A percentile compares a stretch with the other conserved stretches of the same genome.
Evolutionary conservation across 2,329 filamentous ascomycete genomes (phyloP).

Genomic region (Bipolaris oryzae): DNA sequence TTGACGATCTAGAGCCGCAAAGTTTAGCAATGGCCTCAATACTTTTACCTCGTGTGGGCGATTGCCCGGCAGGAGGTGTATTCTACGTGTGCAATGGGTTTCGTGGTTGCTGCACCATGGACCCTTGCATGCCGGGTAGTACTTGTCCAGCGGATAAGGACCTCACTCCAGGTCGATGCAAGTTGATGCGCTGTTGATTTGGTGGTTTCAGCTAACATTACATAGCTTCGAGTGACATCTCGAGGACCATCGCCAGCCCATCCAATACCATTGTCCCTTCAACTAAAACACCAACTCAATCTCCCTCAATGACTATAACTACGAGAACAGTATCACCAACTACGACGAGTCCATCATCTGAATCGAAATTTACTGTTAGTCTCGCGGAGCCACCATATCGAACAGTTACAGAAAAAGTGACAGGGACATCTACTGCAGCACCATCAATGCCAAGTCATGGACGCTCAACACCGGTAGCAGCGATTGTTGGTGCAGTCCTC

Average conservation of each 20-base stretch:
- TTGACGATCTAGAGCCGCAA: background rate
- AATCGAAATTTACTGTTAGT: background rate
- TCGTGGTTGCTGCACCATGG: conserved; percentile 33
- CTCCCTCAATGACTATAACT: background rate
- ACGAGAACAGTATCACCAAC: background rate
- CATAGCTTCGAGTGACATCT: background rate
- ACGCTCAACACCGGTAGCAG: conserved; percentile 15
- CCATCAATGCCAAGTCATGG: background rate
- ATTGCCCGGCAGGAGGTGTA: conserved; percentile 25
- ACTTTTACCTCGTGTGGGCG: conserved; percentile 9
- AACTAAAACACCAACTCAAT: background rate
- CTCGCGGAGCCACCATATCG: background rate
- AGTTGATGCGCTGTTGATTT: conserved; percentile 7
- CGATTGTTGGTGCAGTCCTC: conserved; percentile 32
- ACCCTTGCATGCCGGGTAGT: conserved; percentile 26
- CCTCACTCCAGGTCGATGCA: conserved; percentile 25
- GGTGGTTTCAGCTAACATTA: background rate
- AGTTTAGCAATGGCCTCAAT: conserved; percentile 18
- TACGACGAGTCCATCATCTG: background rate
- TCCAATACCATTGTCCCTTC: background rate
- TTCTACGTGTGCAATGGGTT: conserved; percentile 33
- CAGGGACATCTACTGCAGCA: conserved; percentile 1
- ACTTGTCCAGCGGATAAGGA: conserved; percentile 31
- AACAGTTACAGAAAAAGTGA: conserved; percentile 7
- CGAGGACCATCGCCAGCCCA: background rate